Evolutionary conservation across 345 rosid species (phyloP).

Genomic region (Streptanthus diversifolius): DNA sequence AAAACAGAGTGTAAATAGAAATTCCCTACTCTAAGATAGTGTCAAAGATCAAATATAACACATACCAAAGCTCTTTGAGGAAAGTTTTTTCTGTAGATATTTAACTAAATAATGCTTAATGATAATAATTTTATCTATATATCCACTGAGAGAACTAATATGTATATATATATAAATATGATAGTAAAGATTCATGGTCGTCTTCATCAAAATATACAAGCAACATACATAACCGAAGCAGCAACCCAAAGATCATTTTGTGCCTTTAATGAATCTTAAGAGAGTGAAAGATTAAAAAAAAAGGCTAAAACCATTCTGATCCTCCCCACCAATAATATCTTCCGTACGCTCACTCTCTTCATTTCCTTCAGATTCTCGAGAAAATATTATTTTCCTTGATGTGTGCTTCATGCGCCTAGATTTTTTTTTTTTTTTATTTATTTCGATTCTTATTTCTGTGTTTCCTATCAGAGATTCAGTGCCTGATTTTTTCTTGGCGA

Average conservation of each 20-base stretch:
- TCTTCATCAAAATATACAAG: neutral
- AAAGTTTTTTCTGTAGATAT: neutral
- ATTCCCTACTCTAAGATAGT: neutral
- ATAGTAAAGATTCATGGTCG: neutral
- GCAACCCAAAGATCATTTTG: neutral
- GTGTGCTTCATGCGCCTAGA: no score
- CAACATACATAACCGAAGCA: slow-evolving; percentile 16
- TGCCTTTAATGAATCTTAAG: slow-evolving; percentile 3
- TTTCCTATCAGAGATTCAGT: slow-evolving; percentile 14
- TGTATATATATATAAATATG: neutral
- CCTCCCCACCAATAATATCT: neutral
- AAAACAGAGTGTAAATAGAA: neutral
- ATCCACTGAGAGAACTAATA: neutral
- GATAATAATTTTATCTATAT: neutral
- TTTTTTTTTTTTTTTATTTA: neutral
- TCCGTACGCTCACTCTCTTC: slow-evolving; percentile 1
- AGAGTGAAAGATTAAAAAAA: neutral
- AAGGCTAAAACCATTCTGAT: neutral
- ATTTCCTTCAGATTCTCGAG: slow-evolving; percentile 13
- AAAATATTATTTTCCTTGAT: neutral
- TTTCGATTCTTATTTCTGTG: neutral
- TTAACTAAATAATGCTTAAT: neutral
- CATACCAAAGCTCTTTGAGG: neutral
- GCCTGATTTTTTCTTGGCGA: neutral
- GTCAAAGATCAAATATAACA: neutral